Base-by-base conservation (phyloP, 1,284 basidiomycete species). In the Agroathelia rolfsii region DNA sequence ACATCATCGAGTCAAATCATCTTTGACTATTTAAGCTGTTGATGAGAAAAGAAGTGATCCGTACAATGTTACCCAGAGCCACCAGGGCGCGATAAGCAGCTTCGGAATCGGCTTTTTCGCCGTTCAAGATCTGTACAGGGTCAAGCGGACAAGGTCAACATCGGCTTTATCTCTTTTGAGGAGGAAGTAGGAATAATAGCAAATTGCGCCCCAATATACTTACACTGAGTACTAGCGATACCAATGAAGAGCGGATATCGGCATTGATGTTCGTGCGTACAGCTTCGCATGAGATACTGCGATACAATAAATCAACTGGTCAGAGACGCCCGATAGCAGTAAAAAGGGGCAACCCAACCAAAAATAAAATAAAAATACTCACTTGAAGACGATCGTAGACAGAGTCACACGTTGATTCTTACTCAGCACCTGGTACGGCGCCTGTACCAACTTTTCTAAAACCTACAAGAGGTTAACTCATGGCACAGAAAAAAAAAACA, bases 1-100 rank as follows among this genome's bases (percentile, higher is more conserved):
- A 27, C 25, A 16, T 25, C 27, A n/a, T 32, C 12, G 8, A 24
- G 26, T 12, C 12, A 26, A 10, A 15, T 16, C 28, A 14, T 7
- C 26, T 37, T 14, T 8, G 6, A 21, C 15, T 10, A 36, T 23
- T 16, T 15, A 30, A 35, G 7, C 14, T 29, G 15, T 13, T n/a
- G n/a, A 30, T 32, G 6, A 30, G 13, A 15, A 30, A 23, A 22
- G n/a, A 24, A 24, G 13, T n/a, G 13, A 22, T 12, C 61, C 76
- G 49, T 39, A 89, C 86, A 28, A 85, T 55, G 52, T 98, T 97
- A 19, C 94, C 94, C 3, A 96, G 62, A 0, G 83, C 92, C 10
- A 95, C 83, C 5, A 87, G 58, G 1, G 81, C 66, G 17, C 94
- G 77, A 53, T 97, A 97, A 9, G 74, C 69, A 2, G 83, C 76